phyloP scores from a whole-genome alignment of 2,329 filamentous ascomycete genomes.

The Nemania sp. region DNA sequence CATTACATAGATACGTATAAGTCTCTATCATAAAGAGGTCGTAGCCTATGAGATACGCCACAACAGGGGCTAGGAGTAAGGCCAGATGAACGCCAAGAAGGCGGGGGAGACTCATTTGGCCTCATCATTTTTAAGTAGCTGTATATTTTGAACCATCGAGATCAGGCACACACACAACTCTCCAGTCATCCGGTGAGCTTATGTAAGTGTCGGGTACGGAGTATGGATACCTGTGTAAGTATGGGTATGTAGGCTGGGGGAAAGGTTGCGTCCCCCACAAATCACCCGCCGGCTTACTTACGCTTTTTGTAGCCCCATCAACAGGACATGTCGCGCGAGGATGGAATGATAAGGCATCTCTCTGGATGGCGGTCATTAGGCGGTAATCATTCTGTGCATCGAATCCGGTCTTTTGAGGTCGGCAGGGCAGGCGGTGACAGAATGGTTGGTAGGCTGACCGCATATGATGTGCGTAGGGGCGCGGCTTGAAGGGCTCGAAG shows the following conservation, averaged over 20 bases:
- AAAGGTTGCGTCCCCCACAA: slow-evolving; percentile 4
- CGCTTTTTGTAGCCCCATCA: neutral
- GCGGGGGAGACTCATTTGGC: slow-evolving; percentile 10
- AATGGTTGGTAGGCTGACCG: slow-evolving; percentile 37
- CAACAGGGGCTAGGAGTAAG: too few species aligned
- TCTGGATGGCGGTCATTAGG: slow-evolving; percentile 19
- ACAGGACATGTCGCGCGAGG: slow-evolving; percentile 20
- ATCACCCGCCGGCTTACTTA: slow-evolving; percentile 17
- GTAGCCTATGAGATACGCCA: neutral
- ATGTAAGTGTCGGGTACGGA: neutral
- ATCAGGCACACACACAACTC: neutral
- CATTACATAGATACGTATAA: neutral
- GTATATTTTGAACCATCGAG: slow-evolving; percentile 24
- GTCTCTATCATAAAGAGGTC: neutral
- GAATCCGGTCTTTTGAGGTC: slow-evolving; percentile 18
- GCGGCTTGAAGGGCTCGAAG: too few species aligned
- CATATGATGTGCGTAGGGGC: slow-evolving; percentile 20
- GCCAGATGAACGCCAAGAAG: slow-evolving; percentile 22
- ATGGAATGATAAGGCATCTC: slow-evolving; percentile 14
- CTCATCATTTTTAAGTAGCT: slow-evolving; percentile 2
- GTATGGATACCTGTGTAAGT: too few species aligned
- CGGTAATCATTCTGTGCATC: slow-evolving; percentile 25
- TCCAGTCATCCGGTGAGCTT: slow-evolving; percentile 26
- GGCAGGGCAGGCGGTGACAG: slow-evolving; percentile 37
- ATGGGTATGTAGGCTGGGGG: neutral